Percentiles rank a stretch among this genome's conserved stretches.
Conservation (phyloP, 2,329 filamentous ascomycete genomes). For the Phaeosphaeriaceae sp. region DNA sequence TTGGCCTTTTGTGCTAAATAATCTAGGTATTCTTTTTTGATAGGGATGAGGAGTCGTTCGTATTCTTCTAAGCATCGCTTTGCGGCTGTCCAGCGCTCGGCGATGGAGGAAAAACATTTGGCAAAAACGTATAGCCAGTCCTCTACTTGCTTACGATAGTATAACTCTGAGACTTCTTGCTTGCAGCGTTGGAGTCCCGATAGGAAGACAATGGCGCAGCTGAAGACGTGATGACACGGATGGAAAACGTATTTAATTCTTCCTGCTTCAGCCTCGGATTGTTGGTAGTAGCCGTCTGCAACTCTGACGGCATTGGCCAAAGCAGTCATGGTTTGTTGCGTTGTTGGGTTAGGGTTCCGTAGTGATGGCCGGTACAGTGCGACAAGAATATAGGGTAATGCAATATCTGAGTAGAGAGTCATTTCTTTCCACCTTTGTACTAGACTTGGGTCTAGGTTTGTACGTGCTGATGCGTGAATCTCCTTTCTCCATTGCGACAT, state of each 20-base stretch:
- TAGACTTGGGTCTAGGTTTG: constrained; percentile 36
- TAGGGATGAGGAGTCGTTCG: constrained; percentile 35
- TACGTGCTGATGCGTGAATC: constrained; percentile 33
- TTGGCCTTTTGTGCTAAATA: constrained; percentile 39
- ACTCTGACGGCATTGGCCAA: constrained; percentile 38
- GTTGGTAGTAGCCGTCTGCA: constrained; percentile 42
- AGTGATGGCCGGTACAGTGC: constrained; percentile 39
- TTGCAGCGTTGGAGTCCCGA: constrained; percentile 40
- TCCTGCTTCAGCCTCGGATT: constrained; percentile 41
- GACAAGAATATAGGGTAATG: constrained; percentile 38
- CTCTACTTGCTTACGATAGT: constrained; percentile 34
- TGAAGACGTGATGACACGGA: constrained; percentile 45
- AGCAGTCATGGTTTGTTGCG: constrained; percentile 34
- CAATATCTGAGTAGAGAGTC: constrained; percentile 43
- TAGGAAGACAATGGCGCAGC: constrained; percentile 41
- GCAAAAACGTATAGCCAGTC: constrained; percentile 40
- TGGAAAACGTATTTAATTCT: constrained; percentile 49
- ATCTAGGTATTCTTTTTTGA: constrained; percentile 43
- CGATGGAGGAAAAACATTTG: constrained; percentile 41
- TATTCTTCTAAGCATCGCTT: constrained; percentile 44
- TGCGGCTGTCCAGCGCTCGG: constrained; percentile 45
- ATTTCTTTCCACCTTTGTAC: constrained; percentile 43
- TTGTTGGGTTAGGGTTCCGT: constrained; percentile 33
- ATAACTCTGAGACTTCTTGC: constrained; percentile 36
- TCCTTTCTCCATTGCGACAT: constrained; percentile 42